Percentiles rank a stretch among this genome's conserved stretches.
Conservation (phyloP, 1,284 basidiomycete genomes). For the Boletellus dicymbophilus region DNA sequence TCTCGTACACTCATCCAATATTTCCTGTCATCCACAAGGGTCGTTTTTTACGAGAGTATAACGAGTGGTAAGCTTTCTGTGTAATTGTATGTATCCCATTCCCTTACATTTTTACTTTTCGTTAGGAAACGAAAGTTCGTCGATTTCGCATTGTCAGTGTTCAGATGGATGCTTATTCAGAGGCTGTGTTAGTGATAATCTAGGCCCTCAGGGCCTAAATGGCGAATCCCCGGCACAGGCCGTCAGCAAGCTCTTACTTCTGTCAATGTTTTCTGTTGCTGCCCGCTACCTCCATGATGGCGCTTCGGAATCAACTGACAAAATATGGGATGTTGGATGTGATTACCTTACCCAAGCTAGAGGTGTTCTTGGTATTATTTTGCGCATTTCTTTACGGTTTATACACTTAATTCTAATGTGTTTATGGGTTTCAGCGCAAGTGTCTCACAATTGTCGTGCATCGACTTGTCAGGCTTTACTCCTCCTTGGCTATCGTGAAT, state of each 20-base stretch:
- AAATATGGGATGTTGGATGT: constrained; percentile 74
- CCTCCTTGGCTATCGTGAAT: constrained; percentile 78
- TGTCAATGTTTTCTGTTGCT: constrained; percentile 79
- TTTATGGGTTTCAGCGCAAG: constrained; percentile 47
- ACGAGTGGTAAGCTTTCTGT: constrained; percentile 46
- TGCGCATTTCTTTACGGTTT: constrained; percentile 15
- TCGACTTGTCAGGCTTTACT: constrained; percentile 79
- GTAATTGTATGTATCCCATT: background rate
- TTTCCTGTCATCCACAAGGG: constrained; percentile 76
- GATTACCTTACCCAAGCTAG: constrained; percentile 70
- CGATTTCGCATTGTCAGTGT: background rate
- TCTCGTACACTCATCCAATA: constrained; percentile 78
- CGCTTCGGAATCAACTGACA: constrained; percentile 46
- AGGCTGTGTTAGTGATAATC: constrained; percentile 9
- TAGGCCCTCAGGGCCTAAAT: constrained; percentile 12
- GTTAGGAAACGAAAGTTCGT: constrained; percentile 39
- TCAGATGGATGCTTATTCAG: constrained; percentile 8
- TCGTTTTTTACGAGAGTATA: constrained; percentile 69
- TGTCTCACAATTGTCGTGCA: constrained; percentile 65
- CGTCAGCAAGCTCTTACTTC: constrained; percentile 68
- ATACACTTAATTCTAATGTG: constrained; percentile 4
- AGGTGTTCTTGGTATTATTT: constrained; percentile 61
- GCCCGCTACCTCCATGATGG: constrained; percentile 66
- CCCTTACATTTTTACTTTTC: constrained; percentile 3
- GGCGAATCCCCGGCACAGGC: constrained; percentile 49